Conservation (phyloP, 1,284 basidiomycete species). For the Boletus mariae region DNA sequence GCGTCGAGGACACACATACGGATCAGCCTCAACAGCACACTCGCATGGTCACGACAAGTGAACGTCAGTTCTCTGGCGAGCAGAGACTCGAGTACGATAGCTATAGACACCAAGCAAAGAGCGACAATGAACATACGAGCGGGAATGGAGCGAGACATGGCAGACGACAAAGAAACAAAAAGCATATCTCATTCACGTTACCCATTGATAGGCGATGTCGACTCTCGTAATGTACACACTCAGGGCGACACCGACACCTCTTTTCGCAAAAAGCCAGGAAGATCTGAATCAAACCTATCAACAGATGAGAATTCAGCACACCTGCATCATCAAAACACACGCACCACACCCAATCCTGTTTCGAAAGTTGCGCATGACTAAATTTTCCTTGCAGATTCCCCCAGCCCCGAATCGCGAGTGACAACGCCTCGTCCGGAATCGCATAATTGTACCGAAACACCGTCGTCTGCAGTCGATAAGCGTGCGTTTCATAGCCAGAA, state of each 20-base stretch:
- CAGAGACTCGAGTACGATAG: conserved; percentile 11
- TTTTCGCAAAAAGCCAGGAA: conserved; percentile 14
- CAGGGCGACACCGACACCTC: no score
- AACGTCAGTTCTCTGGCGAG: conserved; percentile 1
- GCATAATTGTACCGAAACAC: conserved; percentile 27
- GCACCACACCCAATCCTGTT: conserved; percentile 23
- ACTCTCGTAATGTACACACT: no score
- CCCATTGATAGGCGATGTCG: no score
- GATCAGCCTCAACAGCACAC: conserved; percentile 14
- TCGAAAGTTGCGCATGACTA: conserved; percentile 1
- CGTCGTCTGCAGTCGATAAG: conserved; percentile 10
- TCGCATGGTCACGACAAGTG: not conserved
- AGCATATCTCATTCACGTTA: not conserved
- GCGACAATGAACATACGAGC: conserved; percentile 18
- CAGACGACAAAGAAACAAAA: not conserved
- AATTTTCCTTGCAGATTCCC: conserved; percentile 9
- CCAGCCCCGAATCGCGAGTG: conserved; percentile 9
- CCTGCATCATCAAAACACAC: not conserved
- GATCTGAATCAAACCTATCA: conserved; percentile 25
- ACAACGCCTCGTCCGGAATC: conserved; percentile 10
- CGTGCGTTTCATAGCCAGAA: not conserved
- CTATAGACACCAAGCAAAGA: conserved; percentile 17
- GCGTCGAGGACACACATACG: conserved; percentile 7
- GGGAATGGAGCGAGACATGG: conserved; percentile 9
- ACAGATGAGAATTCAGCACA: not conserved